Conservation (phyloP, 208 protist species). For the Phytomonas sp. region DNA sequence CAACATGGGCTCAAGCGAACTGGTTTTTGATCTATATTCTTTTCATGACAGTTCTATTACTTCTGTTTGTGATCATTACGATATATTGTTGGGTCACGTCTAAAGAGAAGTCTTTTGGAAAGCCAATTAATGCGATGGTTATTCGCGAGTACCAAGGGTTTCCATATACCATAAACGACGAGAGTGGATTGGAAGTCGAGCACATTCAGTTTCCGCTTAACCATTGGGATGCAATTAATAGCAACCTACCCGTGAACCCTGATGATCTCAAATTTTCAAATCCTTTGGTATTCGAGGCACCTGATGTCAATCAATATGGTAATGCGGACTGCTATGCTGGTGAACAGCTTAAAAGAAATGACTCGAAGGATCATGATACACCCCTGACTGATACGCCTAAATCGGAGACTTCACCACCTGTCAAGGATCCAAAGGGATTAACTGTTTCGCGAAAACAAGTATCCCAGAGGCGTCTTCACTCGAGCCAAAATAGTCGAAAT, state of each 20-base stretch:
- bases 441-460: neutral
- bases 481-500: neutral
- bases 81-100: conserved; percentile 39
- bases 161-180: conserved; percentile 19
- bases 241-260: conserved; percentile 9
- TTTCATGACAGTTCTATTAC: conserved; percentile 19
- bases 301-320: conserved; percentile 1
- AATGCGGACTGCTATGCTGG: neutral
- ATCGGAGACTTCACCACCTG: neutral
- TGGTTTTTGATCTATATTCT: conserved; percentile 48
- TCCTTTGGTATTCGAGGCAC: neutral
- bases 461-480: neutral
- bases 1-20: conserved; percentile 43
- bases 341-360: neutral
- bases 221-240: conserved; percentile 1
- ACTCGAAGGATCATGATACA: neutral
- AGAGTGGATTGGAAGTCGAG: neutral
- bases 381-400: neutral
- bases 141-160: conserved; percentile 36
- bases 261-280: neutral
- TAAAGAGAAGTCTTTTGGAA: conserved; percentile 11
- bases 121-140: conserved; percentile 35
- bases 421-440: neutral
- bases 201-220: conserved; percentile 8
- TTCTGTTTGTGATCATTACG: conserved; percentile 19